Percentiles rank a stretch among this genome's conserved stretches.
Evolutionary conservation across 208 protist genomes (phyloP).

Genomic region (Balamuthia mandrillaris): DNA sequence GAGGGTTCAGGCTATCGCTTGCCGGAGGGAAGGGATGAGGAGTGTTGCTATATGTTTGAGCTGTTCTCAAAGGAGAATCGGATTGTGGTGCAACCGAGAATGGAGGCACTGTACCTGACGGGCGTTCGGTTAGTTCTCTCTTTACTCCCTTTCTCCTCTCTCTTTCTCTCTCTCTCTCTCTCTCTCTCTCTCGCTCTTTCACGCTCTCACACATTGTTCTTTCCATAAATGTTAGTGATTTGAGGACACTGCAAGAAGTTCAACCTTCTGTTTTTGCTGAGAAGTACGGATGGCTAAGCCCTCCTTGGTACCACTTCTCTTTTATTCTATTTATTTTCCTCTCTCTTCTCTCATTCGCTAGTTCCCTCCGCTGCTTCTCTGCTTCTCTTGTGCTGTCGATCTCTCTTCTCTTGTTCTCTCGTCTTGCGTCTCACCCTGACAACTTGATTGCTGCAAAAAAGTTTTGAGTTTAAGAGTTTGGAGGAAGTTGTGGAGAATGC

Average conservation of each 20-base stretch:
- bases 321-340: not conserved
- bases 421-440: too few species aligned
- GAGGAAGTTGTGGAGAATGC: not conserved
- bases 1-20: not conserved
- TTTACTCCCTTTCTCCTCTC: too few species aligned
- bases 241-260: not conserved
- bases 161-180: too few species aligned
- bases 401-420: too few species aligned
- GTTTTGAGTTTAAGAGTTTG: not conserved
- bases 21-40: not conserved
- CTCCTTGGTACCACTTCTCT: not conserved
- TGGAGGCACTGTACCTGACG: not conserved
- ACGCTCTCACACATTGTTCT: not conserved
- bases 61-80: not conserved
- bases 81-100: not conserved
- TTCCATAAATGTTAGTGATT: not conserved
- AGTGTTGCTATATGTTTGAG: slow-evolving; percentile 8
- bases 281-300: not conserved
- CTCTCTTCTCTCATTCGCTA: not conserved
- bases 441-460: not conserved
- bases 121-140: not conserved
- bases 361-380: not conserved
- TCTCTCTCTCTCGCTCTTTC: not conserved
- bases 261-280: not conserved
- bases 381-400: too few species aligned